Conservation (phyloP, 495 filamentous ascomycete species). For the Filosporella fistucella region DNA sequence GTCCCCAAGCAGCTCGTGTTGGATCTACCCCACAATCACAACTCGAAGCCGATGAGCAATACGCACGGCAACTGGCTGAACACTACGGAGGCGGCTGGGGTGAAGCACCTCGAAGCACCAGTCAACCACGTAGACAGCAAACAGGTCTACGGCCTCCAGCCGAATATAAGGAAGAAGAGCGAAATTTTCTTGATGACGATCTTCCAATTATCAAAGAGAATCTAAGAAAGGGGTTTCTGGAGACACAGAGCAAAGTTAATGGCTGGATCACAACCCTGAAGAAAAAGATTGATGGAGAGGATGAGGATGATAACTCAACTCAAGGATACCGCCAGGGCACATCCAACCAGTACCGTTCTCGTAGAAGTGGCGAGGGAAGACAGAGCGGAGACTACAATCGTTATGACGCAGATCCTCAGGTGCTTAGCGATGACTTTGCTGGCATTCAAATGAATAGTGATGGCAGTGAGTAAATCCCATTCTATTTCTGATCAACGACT, state of each 20-base stretch:
- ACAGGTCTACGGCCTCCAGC: conserved; percentile 29
- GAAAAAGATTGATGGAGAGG: conserved; percentile 87
- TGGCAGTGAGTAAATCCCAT: conserved; percentile 52
- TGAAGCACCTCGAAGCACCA: conserved; percentile 46
- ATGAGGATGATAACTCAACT: conserved; percentile 38
- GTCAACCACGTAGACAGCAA: conserved; percentile 39
- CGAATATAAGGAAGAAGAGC: conserved; percentile 41
- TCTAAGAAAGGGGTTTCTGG: conserved; percentile 87
- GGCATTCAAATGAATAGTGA: conserved; percentile 77
- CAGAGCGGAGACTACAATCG: conserved; percentile 79
- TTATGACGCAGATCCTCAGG: conserved; percentile 93
- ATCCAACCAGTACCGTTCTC: conserved; percentile 27
- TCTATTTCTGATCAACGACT: not conserved
- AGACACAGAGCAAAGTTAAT: conserved; percentile 92
- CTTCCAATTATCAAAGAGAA: conserved; percentile 91
- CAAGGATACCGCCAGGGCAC: conserved; percentile 17
- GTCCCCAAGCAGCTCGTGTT: conserved; percentile 40
- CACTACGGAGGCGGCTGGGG: conserved; percentile 67
- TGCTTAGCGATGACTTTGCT: conserved; percentile 88
- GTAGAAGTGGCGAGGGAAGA: conserved; percentile 57
- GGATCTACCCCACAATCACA: conserved; percentile 65
- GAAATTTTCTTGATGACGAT: conserved; percentile 94
- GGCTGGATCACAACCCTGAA: conserved; percentile 85
- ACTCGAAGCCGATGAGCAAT: conserved; percentile 85
- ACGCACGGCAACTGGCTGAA: conserved; percentile 89